Evolutionary conservation across 2,329 filamentous ascomycete genomes (phyloP), one percentile per base, ranked within the genome.

Genomic region (Fusarium buharicum): DNA sequence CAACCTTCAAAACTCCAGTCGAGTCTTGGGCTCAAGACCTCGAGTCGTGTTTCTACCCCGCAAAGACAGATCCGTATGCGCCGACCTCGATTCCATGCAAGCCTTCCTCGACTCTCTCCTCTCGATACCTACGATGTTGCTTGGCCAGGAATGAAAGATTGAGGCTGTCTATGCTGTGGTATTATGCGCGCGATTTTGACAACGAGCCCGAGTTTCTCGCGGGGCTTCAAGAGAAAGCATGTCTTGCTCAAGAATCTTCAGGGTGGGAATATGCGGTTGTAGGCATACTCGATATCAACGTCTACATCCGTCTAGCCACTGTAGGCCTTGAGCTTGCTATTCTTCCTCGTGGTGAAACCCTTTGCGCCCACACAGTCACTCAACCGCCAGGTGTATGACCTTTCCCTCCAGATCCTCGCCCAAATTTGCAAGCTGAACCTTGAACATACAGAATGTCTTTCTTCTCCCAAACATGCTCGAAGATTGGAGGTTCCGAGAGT

Each of bases 211-310:
- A 80, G 31, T 69, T 81, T 31, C 67, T 81, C 14, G 72, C 72
- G 3, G 73, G 75, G 1, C 60, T 82, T 4, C 78, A 79, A 22
- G 76, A 80, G 22, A 80, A 80, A 55, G 72, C 78, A 0, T 67
- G 72, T 14, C 67, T 82, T 3, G 77, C 76, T 0, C 70, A 75
- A 20, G 75, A 80, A 18, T 75, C 75, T 1, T 74, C 76, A 6
- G 78, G 73, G 8, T 82, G 80, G 79, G 79, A 82, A 9, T 79
- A 75, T 50, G 78, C 74, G n/a, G 76, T 81, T 16, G 71, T 79
- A 6, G 80, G 79, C 3, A 64, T 81, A 4, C 69, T 81, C 5
- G 76, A 78, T 22, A 71, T 78, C 55, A 75, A 80, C 40, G 73
- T 75, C 28, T 81, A 77, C 59, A 77, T 75, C 4, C 76, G 79